These are phyloP conservation scores for Pisolithus microcarpus DNA, from an alignment of 768 basidiomycete genomes.

Conservation along the genomic window DNA sequence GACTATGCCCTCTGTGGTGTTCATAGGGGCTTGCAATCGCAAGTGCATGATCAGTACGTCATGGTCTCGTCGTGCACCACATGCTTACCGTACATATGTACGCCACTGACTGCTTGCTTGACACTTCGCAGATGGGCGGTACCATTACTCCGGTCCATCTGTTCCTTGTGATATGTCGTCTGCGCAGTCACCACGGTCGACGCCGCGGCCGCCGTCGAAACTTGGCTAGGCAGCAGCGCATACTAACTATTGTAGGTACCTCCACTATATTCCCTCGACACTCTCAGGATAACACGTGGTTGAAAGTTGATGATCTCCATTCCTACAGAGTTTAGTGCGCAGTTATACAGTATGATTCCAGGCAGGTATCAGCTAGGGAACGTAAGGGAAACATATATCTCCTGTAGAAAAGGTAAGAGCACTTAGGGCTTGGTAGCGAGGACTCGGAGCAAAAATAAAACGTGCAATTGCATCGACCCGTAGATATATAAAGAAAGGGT, in stretches of 20 bases:
- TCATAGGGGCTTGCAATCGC: conserved; percentile 54
- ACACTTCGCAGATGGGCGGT: conserved; percentile 32
- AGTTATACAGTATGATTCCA: too few species aligned
- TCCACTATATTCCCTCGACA: too few species aligned
- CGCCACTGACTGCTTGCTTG: background rate
- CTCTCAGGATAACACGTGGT: too few species aligned
- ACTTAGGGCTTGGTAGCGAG: too few species aligned
- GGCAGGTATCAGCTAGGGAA: too few species aligned
- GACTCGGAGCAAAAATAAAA: too few species aligned
- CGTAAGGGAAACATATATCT: too few species aligned
- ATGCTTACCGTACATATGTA: background rate
- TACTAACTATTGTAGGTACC: background rate
- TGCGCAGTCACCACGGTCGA: conserved; percentile 4
- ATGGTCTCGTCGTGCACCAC: background rate
- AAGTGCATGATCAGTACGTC: conserved; percentile 48
- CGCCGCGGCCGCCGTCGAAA: conserved; percentile 5
- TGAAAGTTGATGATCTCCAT: too few species aligned
- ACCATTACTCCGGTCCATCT: conserved; percentile 40
- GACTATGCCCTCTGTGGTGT: conserved; percentile 63
- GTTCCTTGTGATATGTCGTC: conserved; percentile 12
- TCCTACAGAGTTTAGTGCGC: too few species aligned
- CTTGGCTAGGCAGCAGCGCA: background rate
- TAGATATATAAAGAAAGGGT: background rate
- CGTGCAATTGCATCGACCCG: too few species aligned
- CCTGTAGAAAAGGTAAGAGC: too few species aligned